Evolutionary conservation across 2,329 filamentous ascomycete genomes (phyloP).

Genomic region (Alternaria triticimaculans): DNA sequence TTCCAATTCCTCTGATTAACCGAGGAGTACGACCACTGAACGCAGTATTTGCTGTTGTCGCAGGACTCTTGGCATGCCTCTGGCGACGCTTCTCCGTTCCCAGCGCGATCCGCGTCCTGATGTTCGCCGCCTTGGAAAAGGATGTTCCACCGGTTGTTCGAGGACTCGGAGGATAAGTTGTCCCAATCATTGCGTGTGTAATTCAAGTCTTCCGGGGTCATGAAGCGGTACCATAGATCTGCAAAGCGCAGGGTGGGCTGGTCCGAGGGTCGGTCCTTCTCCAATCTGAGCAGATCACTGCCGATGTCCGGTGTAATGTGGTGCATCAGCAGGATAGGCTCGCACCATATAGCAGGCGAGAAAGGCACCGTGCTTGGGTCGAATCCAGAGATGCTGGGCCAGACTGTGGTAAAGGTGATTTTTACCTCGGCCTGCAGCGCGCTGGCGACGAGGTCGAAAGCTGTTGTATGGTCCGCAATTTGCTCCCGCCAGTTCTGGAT

Average conservation of each 20-base stretch:
- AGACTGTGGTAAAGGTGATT: slow-evolving; percentile 54
- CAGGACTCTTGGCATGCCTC: slow-evolving; percentile 41
- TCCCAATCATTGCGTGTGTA: slow-evolving; percentile 41
- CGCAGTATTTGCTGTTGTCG: slow-evolving; percentile 34
- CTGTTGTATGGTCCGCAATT: slow-evolving; percentile 57
- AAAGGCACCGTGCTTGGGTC: slow-evolving; percentile 46
- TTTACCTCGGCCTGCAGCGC: slow-evolving; percentile 54
- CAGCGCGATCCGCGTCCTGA: slow-evolving; percentile 22
- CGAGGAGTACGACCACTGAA: slow-evolving; percentile 45
- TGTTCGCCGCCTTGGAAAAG: slow-evolving; percentile 29
- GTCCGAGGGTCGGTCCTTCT: slow-evolving; percentile 42
- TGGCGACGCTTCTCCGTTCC: slow-evolving; percentile 31
- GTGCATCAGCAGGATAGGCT: slow-evolving; percentile 47
- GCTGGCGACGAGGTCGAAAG: slow-evolving; percentile 59
- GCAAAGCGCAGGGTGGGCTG: slow-evolving; percentile 33
- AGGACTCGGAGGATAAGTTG: slow-evolving; percentile 38
- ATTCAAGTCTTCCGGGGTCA: slow-evolving; percentile 34
- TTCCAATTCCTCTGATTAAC: slow-evolving; percentile 35
- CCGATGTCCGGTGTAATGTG: slow-evolving; percentile 55
- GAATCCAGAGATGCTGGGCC: slow-evolving; percentile 49
- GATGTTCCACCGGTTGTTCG: slow-evolving; percentile 44
- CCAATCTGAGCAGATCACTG: slow-evolving; percentile 54
- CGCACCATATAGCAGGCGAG: slow-evolving; percentile 55
- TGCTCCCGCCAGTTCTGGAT: slow-evolving; percentile 54
- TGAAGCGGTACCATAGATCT: slow-evolving; percentile 39